Evolutionary conservation across 805 yeast species (phyloP).

Genomic region (Spathaspora gorwiae): DNA sequence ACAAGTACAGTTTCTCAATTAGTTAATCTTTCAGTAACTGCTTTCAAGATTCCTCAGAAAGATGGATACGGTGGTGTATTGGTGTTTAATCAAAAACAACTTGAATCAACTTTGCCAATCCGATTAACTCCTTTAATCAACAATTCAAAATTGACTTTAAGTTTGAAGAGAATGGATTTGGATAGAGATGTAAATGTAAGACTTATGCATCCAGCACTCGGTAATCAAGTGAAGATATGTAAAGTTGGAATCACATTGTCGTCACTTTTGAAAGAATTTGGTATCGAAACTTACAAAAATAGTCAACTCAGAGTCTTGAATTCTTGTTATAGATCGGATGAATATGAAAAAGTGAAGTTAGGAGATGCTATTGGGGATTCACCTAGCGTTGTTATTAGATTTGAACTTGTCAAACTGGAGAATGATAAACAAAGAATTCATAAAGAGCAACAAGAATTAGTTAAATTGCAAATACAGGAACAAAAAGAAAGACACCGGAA

Average conservation of each 20-base stretch:
- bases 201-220: slow-evolving; percentile 7
- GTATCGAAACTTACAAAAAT: background rate
- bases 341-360: slow-evolving; percentile 10
- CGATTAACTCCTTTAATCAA: slow-evolving; percentile 28
- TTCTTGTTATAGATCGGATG: slow-evolving; percentile 6
- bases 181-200: slow-evolving; percentile 14
- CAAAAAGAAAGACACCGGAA: slow-evolving; percentile 11
- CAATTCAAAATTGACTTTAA: slow-evolving; percentile 28
- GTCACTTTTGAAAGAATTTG: slow-evolving; percentile 4
- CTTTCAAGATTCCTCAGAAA: too few relatives aligned
- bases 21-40: background rate
- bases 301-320: slow-evolving; percentile 14
- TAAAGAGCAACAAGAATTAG: slow-evolving; percentile 20
- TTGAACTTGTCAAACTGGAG: slow-evolving; percentile 12
- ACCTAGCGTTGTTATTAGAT: slow-evolving; percentile 21
- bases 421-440: slow-evolving; percentile 6
- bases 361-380: slow-evolving; percentile 17
- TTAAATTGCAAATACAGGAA: slow-evolving; percentile 15
- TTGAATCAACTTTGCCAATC: slow-evolving; percentile 30
- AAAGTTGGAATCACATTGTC: background rate
- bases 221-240: slow-evolving; percentile 3
- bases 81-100: slow-evolving; percentile 21
- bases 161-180: slow-evolving; percentile 8
- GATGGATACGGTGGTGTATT: slow-evolving; percentile 19
- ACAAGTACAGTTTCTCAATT: slow-evolving; percentile 27